These are phyloP conservation scores for Draba incana DNA, from an alignment of 345 rosid species.

Conservation along the genomic window DNA sequence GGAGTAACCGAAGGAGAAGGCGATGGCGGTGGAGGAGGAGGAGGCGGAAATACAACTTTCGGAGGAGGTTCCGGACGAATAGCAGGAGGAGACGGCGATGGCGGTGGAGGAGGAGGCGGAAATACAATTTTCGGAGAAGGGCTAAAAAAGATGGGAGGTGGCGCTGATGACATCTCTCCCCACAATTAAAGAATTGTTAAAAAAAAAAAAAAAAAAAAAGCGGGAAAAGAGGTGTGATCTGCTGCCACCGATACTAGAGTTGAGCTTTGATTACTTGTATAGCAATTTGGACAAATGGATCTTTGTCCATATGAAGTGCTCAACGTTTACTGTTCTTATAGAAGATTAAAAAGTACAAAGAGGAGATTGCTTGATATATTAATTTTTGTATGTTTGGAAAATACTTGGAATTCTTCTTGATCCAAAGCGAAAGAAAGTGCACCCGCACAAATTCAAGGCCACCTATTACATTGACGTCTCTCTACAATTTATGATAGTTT, in stretches of 20 bases:
- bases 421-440: conserved; percentile 11
- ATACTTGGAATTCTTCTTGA: conserved; percentile 1
- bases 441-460: conserved; percentile 4
- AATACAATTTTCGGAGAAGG: too few species aligned
- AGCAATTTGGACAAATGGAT: neutral
- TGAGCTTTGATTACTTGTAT: conserved; percentile 15
- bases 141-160: conserved; percentile 47
- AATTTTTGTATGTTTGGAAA: neutral
- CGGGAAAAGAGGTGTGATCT: conserved; percentile 10
- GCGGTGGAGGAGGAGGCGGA: too few species aligned
- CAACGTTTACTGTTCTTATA: too few species aligned
- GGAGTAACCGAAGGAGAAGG: too few species aligned
- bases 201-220: neutral
- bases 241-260: neutral
- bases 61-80: too few species aligned
- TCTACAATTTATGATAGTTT: neutral
- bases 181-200: neutral
- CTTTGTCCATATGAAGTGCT: too few species aligned
- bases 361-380: neutral
- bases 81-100: too few species aligned
- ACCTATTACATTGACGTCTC: conserved; percentile 5
- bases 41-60: too few species aligned
- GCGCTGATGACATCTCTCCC: conserved; percentile 53
- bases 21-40: too few species aligned
- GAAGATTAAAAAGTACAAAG: too few species aligned